Conservation (phyloP, 768 basidiomycete genomes). For the Kwoniella heveanensis region DNA sequence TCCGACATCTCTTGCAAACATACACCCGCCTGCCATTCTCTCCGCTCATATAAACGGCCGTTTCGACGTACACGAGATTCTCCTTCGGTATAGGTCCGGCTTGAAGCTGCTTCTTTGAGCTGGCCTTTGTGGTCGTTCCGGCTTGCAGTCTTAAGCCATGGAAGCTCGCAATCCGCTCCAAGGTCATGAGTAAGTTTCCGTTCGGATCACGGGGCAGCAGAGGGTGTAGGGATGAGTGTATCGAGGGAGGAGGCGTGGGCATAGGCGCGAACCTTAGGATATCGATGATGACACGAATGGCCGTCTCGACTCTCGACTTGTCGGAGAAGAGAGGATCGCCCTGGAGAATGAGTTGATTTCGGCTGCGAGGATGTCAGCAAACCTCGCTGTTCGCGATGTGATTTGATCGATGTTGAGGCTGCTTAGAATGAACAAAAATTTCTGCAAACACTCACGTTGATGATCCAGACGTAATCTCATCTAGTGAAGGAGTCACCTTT, state of each 20-base stretch:
- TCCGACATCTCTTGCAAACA: conserved; percentile 50
- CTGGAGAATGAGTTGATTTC: conserved; percentile 39
- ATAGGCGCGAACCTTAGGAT: conserved; percentile 37
- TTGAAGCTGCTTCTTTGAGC: conserved; percentile 47
- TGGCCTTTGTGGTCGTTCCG: conserved; percentile 47
- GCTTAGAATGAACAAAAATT: background rate
- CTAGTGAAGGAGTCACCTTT: conserved; percentile 20
- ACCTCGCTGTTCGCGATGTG: background rate
- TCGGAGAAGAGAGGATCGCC: conserved; percentile 47
- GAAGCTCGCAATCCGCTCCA: conserved; percentile 43
- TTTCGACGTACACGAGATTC: conserved; percentile 45
- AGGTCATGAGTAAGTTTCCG: conserved; percentile 28
- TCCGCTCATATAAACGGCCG: conserved; percentile 51
- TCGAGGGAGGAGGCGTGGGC: conserved; percentile 15
- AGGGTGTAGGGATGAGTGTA: conserved; percentile 26
- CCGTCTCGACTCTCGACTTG: conserved; percentile 50
- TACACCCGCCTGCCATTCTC: conserved; percentile 49
- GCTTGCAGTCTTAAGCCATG: conserved; percentile 38
- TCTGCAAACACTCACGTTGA: conserved; percentile 22
- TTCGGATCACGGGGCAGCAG: conserved; percentile 27
- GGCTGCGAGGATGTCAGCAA: conserved; percentile 10
- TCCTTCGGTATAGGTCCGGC: conserved; percentile 37
- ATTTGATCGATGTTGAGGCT: background rate
- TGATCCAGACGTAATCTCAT: conserved; percentile 25
- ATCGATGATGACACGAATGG: conserved; percentile 49